Base-by-base conservation (phyloP, 2,329 filamentous ascomycete genomes). In the Trichoderma polysporum region DNA sequence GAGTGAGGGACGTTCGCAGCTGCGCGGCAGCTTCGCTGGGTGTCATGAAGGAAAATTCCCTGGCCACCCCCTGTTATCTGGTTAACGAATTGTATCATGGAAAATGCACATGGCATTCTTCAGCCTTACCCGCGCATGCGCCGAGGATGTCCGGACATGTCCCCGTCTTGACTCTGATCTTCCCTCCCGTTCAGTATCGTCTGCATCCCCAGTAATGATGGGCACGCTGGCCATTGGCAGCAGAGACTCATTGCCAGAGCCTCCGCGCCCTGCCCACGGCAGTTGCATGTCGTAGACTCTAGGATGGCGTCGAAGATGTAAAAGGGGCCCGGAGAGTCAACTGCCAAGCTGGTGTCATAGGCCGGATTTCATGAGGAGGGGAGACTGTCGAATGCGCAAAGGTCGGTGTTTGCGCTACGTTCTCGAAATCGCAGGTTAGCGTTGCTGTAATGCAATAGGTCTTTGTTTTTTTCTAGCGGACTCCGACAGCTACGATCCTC, bases 1-100 rank as follows among this genome's bases (percentile, higher is more conserved):
- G 86, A 15, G 85, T 88, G 29, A 97, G 82, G n/a, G 94, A 97
- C 4, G 94, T 96, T 70, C 89, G 85, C 63, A 98, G 83, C 70
- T 88, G 88, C 63, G 89, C 84, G 52, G 93, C 93, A 12, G 91
- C 90, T 79, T 97, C 91, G 75, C 90, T 84, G 22, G 90, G 85
- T n/a, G 89, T 90, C 76, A 97, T 86, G 74, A 87, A 82, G 31
- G 88, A 85, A 74, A 82, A 90, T 64, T 88, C 83, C 67, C 89
- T 86, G 66, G 88, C 87, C 52, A 86, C 77, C 61, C 77, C 82
- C 84, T 87, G 71, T 25, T 22, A 56, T 50, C 35, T 57, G 61
- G 63, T 74, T 68, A 73, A 71, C 59, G 62, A 47, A 35, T 12
- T 15, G 37, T n/a, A 17, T 35, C 31, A 19, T 27, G 19, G 15